phyloP scores from a whole-genome alignment of 495 filamentous ascomycete genomes.

The Trichoderma gamsii region DNA sequence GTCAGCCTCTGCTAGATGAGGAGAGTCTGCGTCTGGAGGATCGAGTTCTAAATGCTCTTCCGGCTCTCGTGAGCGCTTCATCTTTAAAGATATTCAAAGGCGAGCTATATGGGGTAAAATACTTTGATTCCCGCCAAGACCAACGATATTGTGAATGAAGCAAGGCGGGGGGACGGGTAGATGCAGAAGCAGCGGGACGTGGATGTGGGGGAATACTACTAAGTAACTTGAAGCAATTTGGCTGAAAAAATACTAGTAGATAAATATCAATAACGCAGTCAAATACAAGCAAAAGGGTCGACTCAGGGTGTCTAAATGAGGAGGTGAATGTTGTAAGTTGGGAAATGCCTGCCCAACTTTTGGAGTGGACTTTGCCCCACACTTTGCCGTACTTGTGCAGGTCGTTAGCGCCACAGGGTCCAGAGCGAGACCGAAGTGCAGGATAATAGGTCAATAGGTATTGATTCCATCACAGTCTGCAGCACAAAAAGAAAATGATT shows the following conservation, averaged over 20 bases:
- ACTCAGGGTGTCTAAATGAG: no score
- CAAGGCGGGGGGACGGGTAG: background rate
- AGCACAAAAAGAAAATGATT: no score
- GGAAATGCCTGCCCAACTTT: no score
- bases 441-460: no score
- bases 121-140: conserved; percentile 1
- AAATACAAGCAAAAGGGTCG: background rate
- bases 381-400: no score
- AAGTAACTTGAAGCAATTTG: background rate
- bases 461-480: no score
- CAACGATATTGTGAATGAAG: background rate
- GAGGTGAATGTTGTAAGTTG: no score
- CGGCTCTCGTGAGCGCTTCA: conserved; percentile 51
- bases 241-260: no score
- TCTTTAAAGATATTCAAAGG: conserved; percentile 20
- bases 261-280: background rate
- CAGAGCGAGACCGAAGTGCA: no score
- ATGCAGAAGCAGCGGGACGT: background rate
- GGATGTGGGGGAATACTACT: background rate
- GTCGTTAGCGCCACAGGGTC: no score
- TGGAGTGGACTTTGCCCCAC: no score
- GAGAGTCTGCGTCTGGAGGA: conserved; percentile 7
- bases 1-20: conserved; percentile 11
- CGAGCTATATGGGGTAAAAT: conserved; percentile 9
- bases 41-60: conserved; percentile 33